Evolutionary conservation across 163 green algal species (phyloP).

Genomic region (Trebouxia gelatinosa): DNA sequence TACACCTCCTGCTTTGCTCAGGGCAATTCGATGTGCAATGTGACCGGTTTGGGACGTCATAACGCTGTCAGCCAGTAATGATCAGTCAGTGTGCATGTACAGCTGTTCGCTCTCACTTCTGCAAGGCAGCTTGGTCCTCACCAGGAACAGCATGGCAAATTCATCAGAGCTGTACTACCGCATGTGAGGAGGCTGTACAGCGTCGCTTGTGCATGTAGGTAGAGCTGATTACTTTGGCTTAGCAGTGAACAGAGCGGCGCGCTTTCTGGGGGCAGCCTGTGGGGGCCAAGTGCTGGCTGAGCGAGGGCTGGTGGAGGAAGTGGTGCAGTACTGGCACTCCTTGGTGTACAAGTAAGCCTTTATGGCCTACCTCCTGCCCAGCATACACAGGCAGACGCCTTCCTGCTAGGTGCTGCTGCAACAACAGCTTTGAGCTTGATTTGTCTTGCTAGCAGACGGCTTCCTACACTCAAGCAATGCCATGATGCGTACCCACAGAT

Average conservation of each 20-base stretch:
- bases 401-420: background rate
- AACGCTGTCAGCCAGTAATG: too few species aligned
- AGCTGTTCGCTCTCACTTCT: too few species aligned
- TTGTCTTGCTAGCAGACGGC: background rate
- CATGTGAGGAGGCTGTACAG: background rate
- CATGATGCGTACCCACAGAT: background rate
- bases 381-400: too few species aligned
- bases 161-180: background rate
- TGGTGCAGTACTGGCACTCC: conserved; percentile 24
- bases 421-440: background rate
- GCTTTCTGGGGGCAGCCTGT: conserved; percentile 38
- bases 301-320: conserved; percentile 35
- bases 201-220: conserved; percentile 10
- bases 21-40: too few species aligned
- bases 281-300: conserved; percentile 47
- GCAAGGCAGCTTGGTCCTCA: too few species aligned
- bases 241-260: conserved; percentile 48
- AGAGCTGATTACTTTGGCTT: conserved; percentile 53
- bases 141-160: too few species aligned
- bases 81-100: too few species aligned
- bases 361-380: background rate
- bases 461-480: background rate
- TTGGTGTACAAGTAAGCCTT: conserved; percentile 12
- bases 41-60: too few species aligned
- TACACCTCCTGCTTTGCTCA: background rate